These are phyloP conservation scores for Wickerhamomyces sp. DNA, from an alignment of 1,139 yeast genomes.

Conservation along the genomic window DNA sequence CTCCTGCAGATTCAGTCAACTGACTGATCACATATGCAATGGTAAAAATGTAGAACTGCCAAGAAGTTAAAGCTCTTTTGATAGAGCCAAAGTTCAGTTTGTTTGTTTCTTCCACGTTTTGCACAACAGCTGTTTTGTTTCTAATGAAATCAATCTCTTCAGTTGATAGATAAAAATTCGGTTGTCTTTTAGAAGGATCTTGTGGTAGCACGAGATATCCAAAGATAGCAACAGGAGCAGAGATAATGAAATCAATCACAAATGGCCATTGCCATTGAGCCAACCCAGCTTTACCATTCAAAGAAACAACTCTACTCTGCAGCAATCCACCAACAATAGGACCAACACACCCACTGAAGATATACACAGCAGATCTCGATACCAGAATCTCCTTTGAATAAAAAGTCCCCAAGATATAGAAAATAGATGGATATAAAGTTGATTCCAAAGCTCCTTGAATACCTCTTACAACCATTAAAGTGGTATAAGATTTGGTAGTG, in stretches of 20 bases:
- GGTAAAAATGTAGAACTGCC: conserved; percentile 5
- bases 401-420: conserved; percentile 31
- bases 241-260: conserved; percentile 48
- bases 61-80: conserved; percentile 3
- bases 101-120: conserved; percentile 1
- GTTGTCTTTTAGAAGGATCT: conserved; percentile 2
- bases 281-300: conserved; percentile 4
- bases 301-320: not conserved
- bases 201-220: conserved; percentile 4
- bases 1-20: not conserved
- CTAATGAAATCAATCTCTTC: conserved; percentile 4
- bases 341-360: conserved; percentile 36
- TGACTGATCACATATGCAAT: not conserved
- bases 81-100: not conserved
- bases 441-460: conserved; percentile 49
- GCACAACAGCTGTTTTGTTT: conserved; percentile 1
- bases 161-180: not conserved
- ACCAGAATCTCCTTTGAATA: conserved; percentile 36
- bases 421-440: conserved; percentile 43
- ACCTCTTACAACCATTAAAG: conserved; percentile 38
- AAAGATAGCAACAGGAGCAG: conserved; percentile 19
- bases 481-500: conserved; percentile 40
- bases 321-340: conserved; percentile 31
- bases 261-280: conserved; percentile 30
- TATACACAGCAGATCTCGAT: conserved; percentile 33